These are phyloP conservation scores for Metschnikowia bowlesiae DNA, from an alignment of 805 yeast genomes.

Conservation along the genomic window DNA sequence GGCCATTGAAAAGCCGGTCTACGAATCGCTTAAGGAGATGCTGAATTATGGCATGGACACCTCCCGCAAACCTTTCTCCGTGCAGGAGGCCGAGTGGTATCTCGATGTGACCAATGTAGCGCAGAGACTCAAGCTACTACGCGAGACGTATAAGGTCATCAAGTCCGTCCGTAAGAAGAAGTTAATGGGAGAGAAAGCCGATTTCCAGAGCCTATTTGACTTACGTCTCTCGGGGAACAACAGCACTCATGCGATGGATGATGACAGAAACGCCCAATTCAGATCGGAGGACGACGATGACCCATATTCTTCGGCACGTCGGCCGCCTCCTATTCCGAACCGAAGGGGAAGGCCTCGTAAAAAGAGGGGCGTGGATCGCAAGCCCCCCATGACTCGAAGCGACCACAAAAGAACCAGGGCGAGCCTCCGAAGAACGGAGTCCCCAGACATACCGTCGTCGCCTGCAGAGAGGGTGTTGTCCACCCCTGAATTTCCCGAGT, in stretches of 20 bases:
- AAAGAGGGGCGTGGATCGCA: conserved; percentile 13
- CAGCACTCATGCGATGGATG: conserved; percentile 16
- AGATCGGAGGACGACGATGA: conserved; percentile 14
- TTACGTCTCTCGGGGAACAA: conserved; percentile 7
- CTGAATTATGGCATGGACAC: conserved; percentile 3
- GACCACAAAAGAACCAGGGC: conserved; percentile 9
- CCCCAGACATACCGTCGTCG: conserved; percentile 5
- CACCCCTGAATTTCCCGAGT: neutral
- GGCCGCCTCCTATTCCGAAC: conserved; percentile 6
- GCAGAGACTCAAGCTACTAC: conserved; percentile 16
- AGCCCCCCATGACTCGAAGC: conserved; percentile 6
- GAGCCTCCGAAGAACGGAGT: conserved; percentile 2
- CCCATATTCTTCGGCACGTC: neutral
- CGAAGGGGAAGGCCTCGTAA: conserved; percentile 18
- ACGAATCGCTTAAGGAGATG: conserved; percentile 11
- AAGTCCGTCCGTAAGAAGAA: conserved; percentile 18
- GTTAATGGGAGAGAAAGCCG: conserved; percentile 16
- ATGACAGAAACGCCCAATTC: conserved; percentile 6
- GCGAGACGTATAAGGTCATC: conserved; percentile 18
- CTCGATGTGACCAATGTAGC: conserved; percentile 15
- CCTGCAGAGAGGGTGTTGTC: conserved; percentile 1
- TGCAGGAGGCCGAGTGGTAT: conserved; percentile 13
- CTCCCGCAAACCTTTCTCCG: neutral
- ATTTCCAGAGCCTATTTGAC: conserved; percentile 13
- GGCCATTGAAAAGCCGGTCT: conserved; percentile 11